Percentiles rank a stretch among this genome's conserved stretches.
Conservation (phyloP, 2,329 filamentous ascomycete genomes). For the Ophidiomyces ophidiicola region DNA sequence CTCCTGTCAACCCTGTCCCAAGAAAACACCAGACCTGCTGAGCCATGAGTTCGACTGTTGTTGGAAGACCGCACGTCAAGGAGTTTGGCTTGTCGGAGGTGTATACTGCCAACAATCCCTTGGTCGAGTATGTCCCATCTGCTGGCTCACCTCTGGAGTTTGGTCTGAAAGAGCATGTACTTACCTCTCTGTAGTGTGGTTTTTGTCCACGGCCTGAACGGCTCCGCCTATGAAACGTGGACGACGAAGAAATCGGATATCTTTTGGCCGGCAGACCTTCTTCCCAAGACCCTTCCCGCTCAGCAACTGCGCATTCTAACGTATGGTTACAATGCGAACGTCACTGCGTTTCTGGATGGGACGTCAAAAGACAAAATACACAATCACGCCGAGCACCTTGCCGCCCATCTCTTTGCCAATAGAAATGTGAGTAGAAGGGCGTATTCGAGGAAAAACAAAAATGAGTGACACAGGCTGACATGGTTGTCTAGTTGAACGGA, state of each 20-base stretch:
- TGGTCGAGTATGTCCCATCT: slow-evolving; percentile 26
- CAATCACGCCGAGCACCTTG: slow-evolving; percentile 58
- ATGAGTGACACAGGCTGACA: background rate
- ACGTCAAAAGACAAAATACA: slow-evolving; percentile 55
- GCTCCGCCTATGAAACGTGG: slow-evolving; percentile 53
- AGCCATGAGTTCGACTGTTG: slow-evolving; percentile 7
- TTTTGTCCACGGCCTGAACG: slow-evolving; percentile 59
- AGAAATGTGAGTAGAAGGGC: slow-evolving; percentile 36
- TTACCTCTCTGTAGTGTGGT: slow-evolving; percentile 38
- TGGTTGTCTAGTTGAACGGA: slow-evolving; percentile 26
- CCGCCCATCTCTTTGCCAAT: slow-evolving; percentile 51
- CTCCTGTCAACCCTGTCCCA: too few species aligned
- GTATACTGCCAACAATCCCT: slow-evolving; percentile 28
- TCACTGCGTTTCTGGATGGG: slow-evolving; percentile 40
- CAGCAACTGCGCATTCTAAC: slow-evolving; percentile 53
- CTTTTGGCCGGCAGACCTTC: slow-evolving; percentile 59
- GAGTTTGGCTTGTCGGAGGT: slow-evolving; percentile 34
- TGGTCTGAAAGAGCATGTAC: background rate
- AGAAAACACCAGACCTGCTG: background rate
- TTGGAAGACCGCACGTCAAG: slow-evolving; percentile 21
- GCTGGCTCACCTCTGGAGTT: background rate
- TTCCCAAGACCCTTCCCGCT: slow-evolving; percentile 48
- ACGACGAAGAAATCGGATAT: slow-evolving; percentile 36
- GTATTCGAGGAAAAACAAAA: slow-evolving; percentile 3
- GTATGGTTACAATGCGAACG: slow-evolving; percentile 63